Evolutionary conservation across 208 protist species (phyloP), one percentile per base, ranked within the genome.

Genomic region (Crithidia mellificae): DNA sequence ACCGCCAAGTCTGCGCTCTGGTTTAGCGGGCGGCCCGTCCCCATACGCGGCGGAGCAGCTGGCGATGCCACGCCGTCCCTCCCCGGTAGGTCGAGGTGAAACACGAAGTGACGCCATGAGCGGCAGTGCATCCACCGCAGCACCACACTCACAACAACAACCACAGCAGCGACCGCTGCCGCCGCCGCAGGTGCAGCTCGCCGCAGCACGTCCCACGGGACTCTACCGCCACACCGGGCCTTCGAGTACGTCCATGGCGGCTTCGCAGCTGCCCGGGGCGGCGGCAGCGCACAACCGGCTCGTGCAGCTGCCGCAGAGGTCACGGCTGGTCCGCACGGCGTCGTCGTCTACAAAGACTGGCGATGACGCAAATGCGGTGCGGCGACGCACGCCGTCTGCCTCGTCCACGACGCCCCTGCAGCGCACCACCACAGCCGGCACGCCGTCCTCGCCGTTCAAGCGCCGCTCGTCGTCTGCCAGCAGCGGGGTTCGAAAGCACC

Each of bases 1-100:
- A 27, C 30, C 41, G 17, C 58, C 68, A 14, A 57, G 56, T 12
- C 68, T 73, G 22, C 47, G 59, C 39, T 49, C 46, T 41, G 61
- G 38, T 17, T 15, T 15, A 8, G 24, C n/a, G 15, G 68, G 39
- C 0, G n/a, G n/a, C n/a, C 58, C 58, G 2, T 74, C 68, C 11
- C 68, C 68, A 6, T 74, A 68, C 25, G 32, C 68, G 8, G 68
- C 43, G 20, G 59, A 62, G 17, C 58, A 63, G 43, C 68, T 74
- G 20, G 59, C 43, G 38, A 66, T 74, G 68, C 68, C 59, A 54
- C 68, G 68, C 8, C 57, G 58, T 7, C 49, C 47, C 6, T 46
- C 41, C 4, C 49, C 46, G n/a, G n/a, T n/a, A n/a, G n/a, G n/a
- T n/a, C n/a, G n/a, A n/a, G n/a, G n/a, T n/a, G n/a, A n/a, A n/a